Percentiles rank a stretch among this genome's conserved stretches.
Evolutionary conservation across 352 stramenopile species (phyloP).

Genomic region (Phytophthora palmivora): DNA sequence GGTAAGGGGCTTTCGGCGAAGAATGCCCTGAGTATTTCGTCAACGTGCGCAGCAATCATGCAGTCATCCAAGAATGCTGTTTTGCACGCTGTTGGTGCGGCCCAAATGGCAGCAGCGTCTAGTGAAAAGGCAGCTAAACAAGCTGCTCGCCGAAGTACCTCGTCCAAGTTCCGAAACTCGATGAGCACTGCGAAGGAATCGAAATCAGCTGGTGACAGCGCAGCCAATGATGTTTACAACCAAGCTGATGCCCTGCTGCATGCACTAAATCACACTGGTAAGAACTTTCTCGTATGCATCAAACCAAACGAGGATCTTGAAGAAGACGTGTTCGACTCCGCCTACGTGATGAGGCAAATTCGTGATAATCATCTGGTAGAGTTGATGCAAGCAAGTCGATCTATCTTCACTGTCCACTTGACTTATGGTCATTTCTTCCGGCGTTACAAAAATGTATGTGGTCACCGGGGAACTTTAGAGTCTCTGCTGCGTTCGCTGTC

Average conservation of each 20-base stretch:
- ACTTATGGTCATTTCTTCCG: constrained; percentile 85
- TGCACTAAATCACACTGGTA: constrained; percentile 74
- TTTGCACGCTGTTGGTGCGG: constrained; percentile 68
- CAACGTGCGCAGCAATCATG: constrained; percentile 85
- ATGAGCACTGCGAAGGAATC: constrained; percentile 55
- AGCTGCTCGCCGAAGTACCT: constrained; percentile 34
- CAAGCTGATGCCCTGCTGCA: constrained; percentile 75
- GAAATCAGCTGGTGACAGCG: constrained; percentile 48
- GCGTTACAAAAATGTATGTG: constrained; percentile 85
- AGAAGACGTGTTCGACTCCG: constrained; percentile 70
- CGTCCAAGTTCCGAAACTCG: constrained; percentile 54
- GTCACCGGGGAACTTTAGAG: constrained; percentile 76
- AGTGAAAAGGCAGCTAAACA: constrained; percentile 58
- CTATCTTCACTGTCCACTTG: constrained; percentile 77
- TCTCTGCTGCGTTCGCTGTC: constrained; percentile 76
- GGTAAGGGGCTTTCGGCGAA: constrained; percentile 71
- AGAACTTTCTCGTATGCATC: constrained; percentile 86
- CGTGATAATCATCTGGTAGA: constrained; percentile 74
- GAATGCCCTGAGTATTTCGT: constrained; percentile 80
- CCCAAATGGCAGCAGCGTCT: constrained; percentile 67
- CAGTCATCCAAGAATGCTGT: constrained; percentile 86
- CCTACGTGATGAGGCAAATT: constrained; percentile 77
- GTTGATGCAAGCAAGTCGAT: constrained; percentile 76
- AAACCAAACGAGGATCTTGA: constrained; percentile 76
- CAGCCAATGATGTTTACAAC: constrained; percentile 64